A percentile compares a stretch with the other conserved stretches of the same genome.
Evolutionary conservation across 805 yeast genomes (phyloP).

Genomic region (Metschnikowia shivogae): DNA sequence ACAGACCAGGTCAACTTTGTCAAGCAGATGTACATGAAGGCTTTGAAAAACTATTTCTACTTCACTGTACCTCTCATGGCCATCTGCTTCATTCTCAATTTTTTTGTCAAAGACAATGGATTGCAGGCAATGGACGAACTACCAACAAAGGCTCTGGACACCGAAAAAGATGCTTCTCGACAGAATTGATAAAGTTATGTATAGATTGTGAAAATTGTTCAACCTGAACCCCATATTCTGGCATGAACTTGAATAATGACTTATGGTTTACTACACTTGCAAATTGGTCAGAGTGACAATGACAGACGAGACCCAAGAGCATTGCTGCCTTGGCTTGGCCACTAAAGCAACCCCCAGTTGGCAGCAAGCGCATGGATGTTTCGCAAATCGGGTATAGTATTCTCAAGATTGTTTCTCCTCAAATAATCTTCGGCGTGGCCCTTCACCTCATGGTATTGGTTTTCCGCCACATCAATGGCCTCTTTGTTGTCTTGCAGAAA

Average conservation of each 20-base stretch:
- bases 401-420: background rate
- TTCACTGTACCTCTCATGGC: constrained; percentile 34
- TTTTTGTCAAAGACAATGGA: constrained; percentile 39
- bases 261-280: too few relatives aligned
- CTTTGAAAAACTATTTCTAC: constrained; percentile 30
- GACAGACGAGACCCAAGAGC: background rate
- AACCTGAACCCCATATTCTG: too few relatives aligned
- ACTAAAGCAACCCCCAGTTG: background rate
- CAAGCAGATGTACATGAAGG: constrained; percentile 23
- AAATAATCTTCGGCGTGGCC: background rate
- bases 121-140: constrained; percentile 32
- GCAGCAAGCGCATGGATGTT: background rate
- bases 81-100: constrained; percentile 27
- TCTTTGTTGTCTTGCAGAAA: background rate
- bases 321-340: background rate
- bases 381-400: background rate
- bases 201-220: too few relatives aligned
- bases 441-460: background rate
- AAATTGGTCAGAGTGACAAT: background rate
- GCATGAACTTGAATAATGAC: too few relatives aligned
- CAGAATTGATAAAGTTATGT: too few relatives aligned
- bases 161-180: background rate
- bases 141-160: background rate
- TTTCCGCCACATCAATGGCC: background rate
- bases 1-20: constrained; percentile 19